These are phyloP conservation scores for Phytophthora lateralis DNA, from an alignment of 352 stramenopile species.

Conservation along the genomic window DNA sequence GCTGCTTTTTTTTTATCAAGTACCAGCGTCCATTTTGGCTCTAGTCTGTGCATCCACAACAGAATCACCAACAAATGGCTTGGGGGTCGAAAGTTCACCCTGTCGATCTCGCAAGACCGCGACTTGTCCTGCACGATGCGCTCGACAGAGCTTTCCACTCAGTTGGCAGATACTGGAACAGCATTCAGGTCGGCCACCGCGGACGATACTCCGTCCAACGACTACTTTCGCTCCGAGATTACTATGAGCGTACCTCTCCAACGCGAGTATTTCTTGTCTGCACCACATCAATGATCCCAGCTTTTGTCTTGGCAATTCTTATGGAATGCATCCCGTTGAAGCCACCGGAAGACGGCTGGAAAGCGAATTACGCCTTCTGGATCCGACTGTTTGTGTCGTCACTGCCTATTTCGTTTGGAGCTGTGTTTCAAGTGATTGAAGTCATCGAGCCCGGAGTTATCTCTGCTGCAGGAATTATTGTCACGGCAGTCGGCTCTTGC, in stretches of 20 bases:
- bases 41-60: too few relatives aligned
- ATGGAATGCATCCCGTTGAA: constrained; percentile 34
- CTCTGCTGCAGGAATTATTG: neutral
- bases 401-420: constrained; percentile 11
- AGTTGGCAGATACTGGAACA: constrained; percentile 1
- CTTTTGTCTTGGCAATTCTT: constrained; percentile 9
- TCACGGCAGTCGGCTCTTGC: neutral
- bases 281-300: constrained; percentile 5
- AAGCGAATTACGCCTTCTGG: constrained; percentile 27
- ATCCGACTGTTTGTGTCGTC: constrained; percentile 7
- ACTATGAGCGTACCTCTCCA: constrained; percentile 5
- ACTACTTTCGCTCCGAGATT: constrained; percentile 16
- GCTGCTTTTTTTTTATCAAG: neutral
- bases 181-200: constrained; percentile 15
- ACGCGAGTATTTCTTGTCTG: constrained; percentile 10
- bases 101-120: neutral
- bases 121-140: neutral
- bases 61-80: neutral
- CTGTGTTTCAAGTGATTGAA: constrained; percentile 11
- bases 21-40: too few relatives aligned
- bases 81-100: neutral
- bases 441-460: constrained; percentile 12
- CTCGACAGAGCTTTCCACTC: neutral
- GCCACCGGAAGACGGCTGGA: constrained; percentile 13
- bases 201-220: constrained; percentile 15